Evolutionary conservation across 78 protist genomes (phyloP), one percentile per base, ranked within the genome.

Genomic region (Dictyostelium intermedium): DNA sequence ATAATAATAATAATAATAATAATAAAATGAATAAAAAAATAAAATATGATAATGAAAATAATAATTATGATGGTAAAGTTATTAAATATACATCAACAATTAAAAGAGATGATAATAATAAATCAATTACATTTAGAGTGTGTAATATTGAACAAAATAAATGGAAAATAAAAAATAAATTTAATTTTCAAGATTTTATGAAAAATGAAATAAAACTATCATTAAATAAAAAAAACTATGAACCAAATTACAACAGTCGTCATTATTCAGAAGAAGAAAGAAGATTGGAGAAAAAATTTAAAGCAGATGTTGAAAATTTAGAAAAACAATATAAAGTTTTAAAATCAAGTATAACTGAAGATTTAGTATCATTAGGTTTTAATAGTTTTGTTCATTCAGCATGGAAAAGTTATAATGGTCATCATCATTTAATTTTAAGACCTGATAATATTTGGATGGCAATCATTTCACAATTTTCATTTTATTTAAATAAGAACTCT

Each of bases 361-460:
- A 20, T 7, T 9, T 50, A 14, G 1, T 14, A 9, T 14, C 8
- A 50, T 14, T 14, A 50, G 39, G 39, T 20, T 4, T 2, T 6
- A 60, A 84, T 69, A 45, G 45, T 2, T 77, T 87, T 10, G 2
- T 78, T n/a, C 16, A 91, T 18, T 47, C 84, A 14, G 53, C 81
- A 50, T 14, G 45, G 72, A 10, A 25, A 43, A 86, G 78, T 5
- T 91, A 91, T 25, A 79, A 32, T 43, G 53, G 79, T 25, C 92
- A 87, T 53, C n/a, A 37, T 25, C 83, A 81, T 87, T 69, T 87
- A 25, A 37, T 61, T 39, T 3, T 87, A 25, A 50, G 92, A 39
- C 91, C 91, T 56, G 91, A 85, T 39, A 25, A 85, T 39, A 56
- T 85, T 9, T 85, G 32, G 73, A 25, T 63, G 27, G 27, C 73